Percentiles rank a stretch among this genome's conserved stretches.
These are phyloP conservation scores for Astrothelium macrocarpum DNA, from an alignment of 495 filamentous ascomycete species.

Conservation along the genomic window DNA sequence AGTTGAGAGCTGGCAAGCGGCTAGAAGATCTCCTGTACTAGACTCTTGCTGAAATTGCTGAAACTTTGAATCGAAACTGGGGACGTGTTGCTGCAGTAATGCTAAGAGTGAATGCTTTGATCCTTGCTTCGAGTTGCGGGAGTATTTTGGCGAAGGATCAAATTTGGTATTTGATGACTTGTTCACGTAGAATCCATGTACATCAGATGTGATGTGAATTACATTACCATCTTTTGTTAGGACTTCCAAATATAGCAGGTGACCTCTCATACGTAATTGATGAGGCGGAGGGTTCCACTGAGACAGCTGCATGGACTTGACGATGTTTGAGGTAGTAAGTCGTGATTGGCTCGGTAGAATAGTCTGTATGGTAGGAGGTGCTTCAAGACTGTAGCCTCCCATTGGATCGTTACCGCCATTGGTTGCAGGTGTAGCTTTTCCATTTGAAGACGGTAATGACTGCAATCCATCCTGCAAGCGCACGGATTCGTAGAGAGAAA, in stretches of 20 bases:
- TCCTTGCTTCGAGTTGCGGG: slow-evolving; percentile 52
- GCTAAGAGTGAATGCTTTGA: slow-evolving; percentile 79
- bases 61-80: slow-evolving; percentile 69
- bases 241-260: slow-evolving; percentile 82
- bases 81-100: slow-evolving; percentile 66
- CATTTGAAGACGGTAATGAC: background rate
- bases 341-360: slow-evolving; percentile 54
- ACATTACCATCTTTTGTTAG: slow-evolving; percentile 88
- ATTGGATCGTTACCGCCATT: background rate
- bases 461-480: background rate
- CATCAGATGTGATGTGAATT: slow-evolving; percentile 83
- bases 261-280: slow-evolving; percentile 78
- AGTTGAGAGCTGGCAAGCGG: slow-evolving; percentile 91
- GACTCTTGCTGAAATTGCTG: slow-evolving; percentile 66
- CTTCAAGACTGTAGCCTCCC: slow-evolving; percentile 58
- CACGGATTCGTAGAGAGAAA: slow-evolving; percentile 76
- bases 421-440: background rate
- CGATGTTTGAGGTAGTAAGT: slow-evolving; percentile 66
- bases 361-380: slow-evolving; percentile 52
- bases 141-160: slow-evolving; percentile 63
- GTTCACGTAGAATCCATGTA: slow-evolving; percentile 94
- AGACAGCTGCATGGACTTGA: slow-evolving; percentile 81
- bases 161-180: slow-evolving; percentile 85
- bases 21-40: slow-evolving; percentile 72
- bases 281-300: slow-evolving; percentile 96